These are phyloP conservation scores for slime mould (Dictyostelium discoideum) DNA, from an alignment of 78 protist species.

Conservation along the genomic window DNA sequence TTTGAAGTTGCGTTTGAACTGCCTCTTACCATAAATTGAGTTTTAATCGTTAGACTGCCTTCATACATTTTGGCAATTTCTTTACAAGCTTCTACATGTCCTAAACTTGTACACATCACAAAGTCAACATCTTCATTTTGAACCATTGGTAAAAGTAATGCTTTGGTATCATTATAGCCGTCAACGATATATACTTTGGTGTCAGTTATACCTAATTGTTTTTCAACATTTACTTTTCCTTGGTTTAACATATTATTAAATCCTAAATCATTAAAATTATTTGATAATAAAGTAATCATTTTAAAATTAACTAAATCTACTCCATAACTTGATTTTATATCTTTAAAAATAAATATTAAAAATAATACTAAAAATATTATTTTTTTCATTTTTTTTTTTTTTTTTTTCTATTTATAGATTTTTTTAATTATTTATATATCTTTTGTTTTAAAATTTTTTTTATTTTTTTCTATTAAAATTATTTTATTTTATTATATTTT, in stretches of 20 bases:
- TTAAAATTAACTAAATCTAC: not conserved
- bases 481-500: too few relatives aligned
- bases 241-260: constrained; percentile 33
- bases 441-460: not conserved
- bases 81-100: not conserved
- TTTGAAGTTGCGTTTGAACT: not conserved
- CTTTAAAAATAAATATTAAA: not conserved
- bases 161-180: not conserved
- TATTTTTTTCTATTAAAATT: not conserved
- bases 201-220: not conserved
- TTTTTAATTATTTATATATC: too few relatives aligned
- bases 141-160: not conserved
- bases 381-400: not conserved
- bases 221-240: not conserved
- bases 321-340: not conserved
- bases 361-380: not conserved
- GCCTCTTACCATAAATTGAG: constrained; percentile 21
- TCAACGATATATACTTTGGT: not conserved
- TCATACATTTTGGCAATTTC: not conserved
- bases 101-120: not conserved
- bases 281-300: not conserved
- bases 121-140: not conserved
- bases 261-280: constrained; percentile 30
- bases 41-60: not conserved
- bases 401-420: not conserved